Percentiles rank a stretch among this genome's conserved stretches.
These are phyloP conservation scores for Botrytis galanthina DNA, from an alignment of 2,329 filamentous ascomycete genomes.

Conservation along the genomic window DNA sequence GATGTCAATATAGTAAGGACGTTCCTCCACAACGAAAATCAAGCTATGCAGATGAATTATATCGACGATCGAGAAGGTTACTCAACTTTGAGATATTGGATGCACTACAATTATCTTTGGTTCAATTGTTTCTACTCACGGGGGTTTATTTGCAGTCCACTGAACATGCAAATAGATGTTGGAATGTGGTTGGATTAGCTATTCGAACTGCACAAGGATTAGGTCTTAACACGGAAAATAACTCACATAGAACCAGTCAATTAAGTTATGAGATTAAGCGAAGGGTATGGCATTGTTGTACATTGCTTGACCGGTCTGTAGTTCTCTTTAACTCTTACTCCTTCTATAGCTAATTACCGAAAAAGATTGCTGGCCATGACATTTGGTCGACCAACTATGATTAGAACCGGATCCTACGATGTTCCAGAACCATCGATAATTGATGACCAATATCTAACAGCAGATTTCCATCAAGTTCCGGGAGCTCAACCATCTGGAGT, in stretches of 20 bases:
- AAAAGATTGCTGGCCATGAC: slow-evolving; percentile 28
- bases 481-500: slow-evolving; percentile 29
- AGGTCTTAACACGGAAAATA: slow-evolving; percentile 31
- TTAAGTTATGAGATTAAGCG: slow-evolving; percentile 36
- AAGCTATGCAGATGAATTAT: slow-evolving; percentile 32
- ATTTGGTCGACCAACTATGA: slow-evolving; percentile 35
- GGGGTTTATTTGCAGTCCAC: slow-evolving; percentile 37
- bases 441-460: slow-evolving; percentile 37
- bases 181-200: slow-evolving; percentile 37
- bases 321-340: not conserved
- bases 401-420: slow-evolving; percentile 20
- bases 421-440: slow-evolving; percentile 26
- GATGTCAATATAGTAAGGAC: slow-evolving; percentile 31
- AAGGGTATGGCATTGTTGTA: slow-evolving; percentile 38
- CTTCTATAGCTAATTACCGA: slow-evolving; percentile 23
- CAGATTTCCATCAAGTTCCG: slow-evolving; percentile 22
- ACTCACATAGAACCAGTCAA: slow-evolving; percentile 24
- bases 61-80: slow-evolving; percentile 33
- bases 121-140: slow-evolving; percentile 38
- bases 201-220: slow-evolving; percentile 37
- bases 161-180: slow-evolving; percentile 36
- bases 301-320: slow-evolving; percentile 35
- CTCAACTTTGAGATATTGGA: slow-evolving; percentile 36
- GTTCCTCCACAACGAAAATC: slow-evolving; percentile 20
- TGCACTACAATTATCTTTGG: slow-evolving; percentile 29